Percentiles rank a stretch among this genome's conserved stretches.
These are phyloP conservation scores for Bidens hawaiensis DNA, from an alignment of 140 eudicot genomes.

Conservation along the genomic window DNA sequence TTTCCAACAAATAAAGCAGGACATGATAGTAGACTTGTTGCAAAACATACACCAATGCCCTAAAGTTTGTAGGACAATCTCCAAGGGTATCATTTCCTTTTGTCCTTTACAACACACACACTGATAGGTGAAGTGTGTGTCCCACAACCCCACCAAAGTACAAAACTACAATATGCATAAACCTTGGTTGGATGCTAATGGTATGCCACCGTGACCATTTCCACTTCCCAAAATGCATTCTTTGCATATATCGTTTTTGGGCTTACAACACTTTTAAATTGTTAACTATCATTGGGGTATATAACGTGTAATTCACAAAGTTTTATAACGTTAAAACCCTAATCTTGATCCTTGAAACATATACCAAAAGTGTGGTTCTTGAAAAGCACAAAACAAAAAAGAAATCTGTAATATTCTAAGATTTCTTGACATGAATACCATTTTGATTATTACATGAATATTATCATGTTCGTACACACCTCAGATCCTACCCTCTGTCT, in stretches of 20 bases:
- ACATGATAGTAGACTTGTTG: too few relatives aligned
- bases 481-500: constrained; percentile 21
- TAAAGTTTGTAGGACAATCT: constrained; percentile 26
- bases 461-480: constrained; percentile 14
- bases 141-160: constrained; percentile 31
- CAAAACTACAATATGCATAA: constrained; percentile 18
- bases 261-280: not conserved
- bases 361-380: not conserved
- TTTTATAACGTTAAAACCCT: not conserved
- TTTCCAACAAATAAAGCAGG: too few relatives aligned
- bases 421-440: not conserved
- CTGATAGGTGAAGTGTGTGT: constrained; percentile 18
- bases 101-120: constrained; percentile 29
- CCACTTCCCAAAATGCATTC: constrained; percentile 11
- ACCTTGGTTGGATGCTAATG: constrained; percentile 14
- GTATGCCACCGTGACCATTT: constrained; percentile 6
- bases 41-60: constrained; percentile 7
- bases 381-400: not conserved
- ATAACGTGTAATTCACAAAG: too few relatives aligned
- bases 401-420: not conserved
- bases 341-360: not conserved
- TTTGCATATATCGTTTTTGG: not conserved
- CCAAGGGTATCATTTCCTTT: constrained; percentile 24
- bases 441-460: not conserved
- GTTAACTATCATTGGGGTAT: too few relatives aligned